Conservation (phyloP, 2,329 filamentous ascomycete genomes). For the Akanthomyces muscarius region DNA sequence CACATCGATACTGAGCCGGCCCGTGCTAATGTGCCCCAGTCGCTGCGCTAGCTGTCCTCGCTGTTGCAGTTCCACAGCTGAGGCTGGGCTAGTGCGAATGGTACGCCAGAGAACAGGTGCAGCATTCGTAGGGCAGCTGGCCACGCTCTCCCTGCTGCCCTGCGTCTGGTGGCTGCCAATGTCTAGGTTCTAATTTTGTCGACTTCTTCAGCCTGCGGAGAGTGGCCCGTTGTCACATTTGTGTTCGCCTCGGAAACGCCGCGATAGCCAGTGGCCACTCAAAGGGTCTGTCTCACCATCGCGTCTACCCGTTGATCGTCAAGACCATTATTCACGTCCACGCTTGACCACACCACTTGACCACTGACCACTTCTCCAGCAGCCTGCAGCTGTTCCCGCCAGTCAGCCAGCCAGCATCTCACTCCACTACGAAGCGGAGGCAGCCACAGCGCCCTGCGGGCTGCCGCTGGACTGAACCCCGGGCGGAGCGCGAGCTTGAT, state of each 20-base stretch:
- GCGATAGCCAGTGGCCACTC: not conserved
- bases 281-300: slow-evolving; percentile 10
- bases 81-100: not conserved
- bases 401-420: not conserved
- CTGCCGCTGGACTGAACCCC: not conserved
- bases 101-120: not conserved
- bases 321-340: not conserved
- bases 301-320: slow-evolving; percentile 5
- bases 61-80: slow-evolving; percentile 12
- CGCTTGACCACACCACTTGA: not conserved
- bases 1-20: not conserved
- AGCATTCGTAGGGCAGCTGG: not conserved
- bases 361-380: not conserved
- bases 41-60: not conserved
- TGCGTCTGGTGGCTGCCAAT: slow-evolving; percentile 4
- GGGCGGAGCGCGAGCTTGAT: not conserved
- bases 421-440: slow-evolving; percentile 5
- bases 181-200: slow-evolving; percentile 11
- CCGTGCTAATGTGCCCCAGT: not conserved
- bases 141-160: not conserved
- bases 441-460: not conserved
- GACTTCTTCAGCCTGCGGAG: not conserved
- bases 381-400: slow-evolving; percentile 1
- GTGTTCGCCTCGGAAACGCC: not conserved
- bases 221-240: not conserved